Percentiles rank a stretch among this genome's conserved stretches.
phyloP scores from a whole-genome alignment of 2,329 filamentous ascomycete genomes.

The Pseudohalonectria lignicola region DNA sequence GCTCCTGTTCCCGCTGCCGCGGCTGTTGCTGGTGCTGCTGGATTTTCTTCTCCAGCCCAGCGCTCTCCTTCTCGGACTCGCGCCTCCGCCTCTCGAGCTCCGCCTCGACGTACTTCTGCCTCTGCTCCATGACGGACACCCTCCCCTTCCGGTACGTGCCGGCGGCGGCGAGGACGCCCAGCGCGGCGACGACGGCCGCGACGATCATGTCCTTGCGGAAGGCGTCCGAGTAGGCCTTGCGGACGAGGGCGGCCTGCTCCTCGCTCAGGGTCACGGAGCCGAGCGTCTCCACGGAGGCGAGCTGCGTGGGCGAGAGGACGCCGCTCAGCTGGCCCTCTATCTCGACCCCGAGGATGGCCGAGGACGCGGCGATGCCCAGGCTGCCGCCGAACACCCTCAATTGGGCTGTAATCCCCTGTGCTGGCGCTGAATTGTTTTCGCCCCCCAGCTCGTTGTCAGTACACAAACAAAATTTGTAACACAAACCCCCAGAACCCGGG shows the following conservation, averaged over 20 bases:
- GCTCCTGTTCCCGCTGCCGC: no score
- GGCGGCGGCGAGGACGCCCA: constrained; percentile 26
- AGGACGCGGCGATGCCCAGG: constrained; percentile 41
- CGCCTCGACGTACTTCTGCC: background rate
- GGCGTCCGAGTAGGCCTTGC: constrained; percentile 28
- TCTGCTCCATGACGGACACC: constrained; percentile 12
- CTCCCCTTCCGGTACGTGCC: constrained; percentile 25
- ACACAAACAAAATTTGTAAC: background rate
- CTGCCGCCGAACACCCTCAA: constrained; percentile 40
- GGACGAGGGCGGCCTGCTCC: constrained; percentile 19
- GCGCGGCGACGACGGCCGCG: constrained; percentile 27
- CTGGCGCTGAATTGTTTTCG: constrained; percentile 26
- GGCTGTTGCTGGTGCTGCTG: no score
- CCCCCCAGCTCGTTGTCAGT: background rate
- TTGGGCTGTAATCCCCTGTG: constrained; percentile 42
- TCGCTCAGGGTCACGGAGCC: constrained; percentile 12
- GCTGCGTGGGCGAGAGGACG: constrained; percentile 15
- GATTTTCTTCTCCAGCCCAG: no score
- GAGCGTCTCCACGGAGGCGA: constrained; percentile 10
- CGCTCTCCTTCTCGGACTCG: background rate
- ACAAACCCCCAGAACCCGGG: no score
- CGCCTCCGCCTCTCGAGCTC: background rate
- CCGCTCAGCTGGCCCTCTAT: constrained; percentile 17
- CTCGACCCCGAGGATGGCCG: constrained; percentile 28
- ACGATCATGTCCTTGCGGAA: constrained; percentile 35